Percentiles rank a stretch among this genome's conserved stretches.
Conservation (phyloP, 2,329 filamentous ascomycete species). For the Pseudogymnoascus sp. region DNA sequence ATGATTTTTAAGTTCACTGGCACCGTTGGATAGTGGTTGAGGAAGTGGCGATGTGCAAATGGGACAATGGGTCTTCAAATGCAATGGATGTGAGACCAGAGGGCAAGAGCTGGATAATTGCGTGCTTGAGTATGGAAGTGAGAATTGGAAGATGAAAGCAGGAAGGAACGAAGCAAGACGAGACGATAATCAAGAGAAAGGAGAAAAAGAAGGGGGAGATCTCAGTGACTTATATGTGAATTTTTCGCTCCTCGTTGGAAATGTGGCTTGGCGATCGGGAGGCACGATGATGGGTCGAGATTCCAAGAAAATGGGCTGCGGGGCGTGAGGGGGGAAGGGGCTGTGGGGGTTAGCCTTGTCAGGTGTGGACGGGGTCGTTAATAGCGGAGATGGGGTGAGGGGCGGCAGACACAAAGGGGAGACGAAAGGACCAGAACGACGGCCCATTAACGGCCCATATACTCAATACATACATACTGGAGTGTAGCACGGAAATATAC, state of each 20-base stretch:
- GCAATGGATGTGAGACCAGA: not conserved
- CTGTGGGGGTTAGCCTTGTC: slow-evolving; percentile 2
- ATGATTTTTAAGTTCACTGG: slow-evolving; percentile 23
- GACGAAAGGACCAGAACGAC: not conserved
- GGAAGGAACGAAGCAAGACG: not conserved
- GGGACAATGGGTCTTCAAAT: slow-evolving; percentile 5
- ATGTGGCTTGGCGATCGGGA: slow-evolving; percentile 4
- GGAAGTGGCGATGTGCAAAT: not conserved
- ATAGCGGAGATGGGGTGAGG: not conserved
- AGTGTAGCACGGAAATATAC: not conserved
- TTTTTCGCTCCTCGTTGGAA: not conserved
- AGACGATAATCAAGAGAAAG: not conserved
- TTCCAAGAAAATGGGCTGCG: slow-evolving; percentile 1
- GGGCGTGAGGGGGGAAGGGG: not conserved
- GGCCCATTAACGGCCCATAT: not conserved
- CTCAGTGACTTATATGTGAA: slow-evolving; percentile 2
- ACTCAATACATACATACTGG: not conserved
- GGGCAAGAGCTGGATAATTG: not conserved
- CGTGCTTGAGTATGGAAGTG: not conserved
- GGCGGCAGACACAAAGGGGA: not conserved
- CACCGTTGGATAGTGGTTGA: not conserved
- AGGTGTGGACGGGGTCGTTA: not conserved
- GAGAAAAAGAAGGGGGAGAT: not conserved
- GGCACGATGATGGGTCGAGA: slow-evolving; percentile 7
- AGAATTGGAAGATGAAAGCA: not conserved